Evolutionary conservation across 345 rosid species (phyloP).

Genomic region (Gossypium mustelinum): DNA sequence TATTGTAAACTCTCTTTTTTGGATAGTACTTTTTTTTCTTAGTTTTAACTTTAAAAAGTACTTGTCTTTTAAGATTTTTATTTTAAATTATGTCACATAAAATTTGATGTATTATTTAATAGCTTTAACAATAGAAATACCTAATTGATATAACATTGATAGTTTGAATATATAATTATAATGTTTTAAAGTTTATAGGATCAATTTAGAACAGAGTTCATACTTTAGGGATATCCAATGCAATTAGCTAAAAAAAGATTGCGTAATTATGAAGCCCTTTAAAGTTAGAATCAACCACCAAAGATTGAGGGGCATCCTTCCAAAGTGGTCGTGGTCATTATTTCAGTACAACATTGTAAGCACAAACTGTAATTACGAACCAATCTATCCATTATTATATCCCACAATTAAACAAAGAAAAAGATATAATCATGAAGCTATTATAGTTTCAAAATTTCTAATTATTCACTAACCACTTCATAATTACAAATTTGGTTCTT

Average conservation of each 20-base stretch:
- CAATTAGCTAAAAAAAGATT: neutral
- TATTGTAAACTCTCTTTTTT: too few relatives aligned
- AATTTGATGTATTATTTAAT: too few relatives aligned
- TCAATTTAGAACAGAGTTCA: too few relatives aligned
- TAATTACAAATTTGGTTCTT: constrained; percentile 17
- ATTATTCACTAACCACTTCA: neutral
- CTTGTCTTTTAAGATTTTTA: too few relatives aligned
- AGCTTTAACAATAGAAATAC: too few relatives aligned
- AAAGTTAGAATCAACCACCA: neutral
- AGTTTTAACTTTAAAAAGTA: too few relatives aligned
- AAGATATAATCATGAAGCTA: neutral
- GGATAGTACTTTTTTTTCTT: too few relatives aligned
- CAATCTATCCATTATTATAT: neutral
- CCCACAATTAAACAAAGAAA: neutral
- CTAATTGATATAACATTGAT: too few relatives aligned
- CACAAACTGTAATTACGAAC: neutral
- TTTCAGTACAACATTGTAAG: neutral
- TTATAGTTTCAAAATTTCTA: neutral
- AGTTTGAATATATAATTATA: too few relatives aligned
- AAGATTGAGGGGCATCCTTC: neutral
- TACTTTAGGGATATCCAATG: too few relatives aligned
- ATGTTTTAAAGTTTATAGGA: too few relatives aligned
- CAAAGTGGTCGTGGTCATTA: neutral
- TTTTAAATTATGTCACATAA: too few relatives aligned
- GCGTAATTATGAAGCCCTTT: neutral